phyloP scores from a whole-genome alignment of 2,329 filamentous ascomycete species.

The Zalaria sp. region DNA sequence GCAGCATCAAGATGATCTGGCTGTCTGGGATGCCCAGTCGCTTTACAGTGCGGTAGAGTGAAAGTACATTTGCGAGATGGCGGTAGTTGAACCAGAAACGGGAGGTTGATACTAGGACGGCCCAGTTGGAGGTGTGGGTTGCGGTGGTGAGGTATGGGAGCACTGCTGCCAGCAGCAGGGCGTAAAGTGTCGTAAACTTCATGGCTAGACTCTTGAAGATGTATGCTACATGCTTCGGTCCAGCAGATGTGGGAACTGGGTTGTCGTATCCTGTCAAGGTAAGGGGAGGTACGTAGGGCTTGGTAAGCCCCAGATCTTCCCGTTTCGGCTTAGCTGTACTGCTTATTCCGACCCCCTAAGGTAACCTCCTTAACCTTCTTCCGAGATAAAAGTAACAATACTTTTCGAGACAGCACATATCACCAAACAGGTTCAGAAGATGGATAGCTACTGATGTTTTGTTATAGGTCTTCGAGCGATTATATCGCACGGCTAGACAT shows the following conservation, averaged over 20 bases:
- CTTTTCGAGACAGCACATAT: no score
- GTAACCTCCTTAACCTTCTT: no score
- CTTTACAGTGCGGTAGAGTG: constrained; percentile 95
- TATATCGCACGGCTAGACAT: no score
- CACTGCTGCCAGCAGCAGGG: constrained; percentile 6
- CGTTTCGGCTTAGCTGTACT: no score
- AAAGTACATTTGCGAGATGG: constrained; percentile 93
- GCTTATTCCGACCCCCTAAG: no score
- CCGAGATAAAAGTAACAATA: no score
- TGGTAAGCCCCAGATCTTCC: no score
- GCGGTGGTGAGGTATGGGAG: constrained; percentile 30
- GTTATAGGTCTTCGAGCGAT: no score
- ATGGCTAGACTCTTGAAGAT: not conserved
- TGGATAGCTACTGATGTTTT: no score
- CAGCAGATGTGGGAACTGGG: not conserved
- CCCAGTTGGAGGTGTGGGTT: constrained; percentile 97
- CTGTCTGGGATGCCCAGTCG: constrained; percentile 94
- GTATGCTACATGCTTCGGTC: not conserved
- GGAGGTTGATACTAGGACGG: constrained; percentile 94
- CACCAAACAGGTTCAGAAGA: no score
- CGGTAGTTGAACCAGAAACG: constrained; percentile 99
- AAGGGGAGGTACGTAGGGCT: no score
- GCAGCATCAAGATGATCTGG: constrained; percentile 99
- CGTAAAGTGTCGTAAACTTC: not conserved
- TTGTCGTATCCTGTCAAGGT: not conserved